A percentile compares a stretch with the other conserved stretches of the same genome.
phyloP scores from a whole-genome alignment of 495 filamentous ascomycete species.

The Trichoderma orchidacearum region DNA sequence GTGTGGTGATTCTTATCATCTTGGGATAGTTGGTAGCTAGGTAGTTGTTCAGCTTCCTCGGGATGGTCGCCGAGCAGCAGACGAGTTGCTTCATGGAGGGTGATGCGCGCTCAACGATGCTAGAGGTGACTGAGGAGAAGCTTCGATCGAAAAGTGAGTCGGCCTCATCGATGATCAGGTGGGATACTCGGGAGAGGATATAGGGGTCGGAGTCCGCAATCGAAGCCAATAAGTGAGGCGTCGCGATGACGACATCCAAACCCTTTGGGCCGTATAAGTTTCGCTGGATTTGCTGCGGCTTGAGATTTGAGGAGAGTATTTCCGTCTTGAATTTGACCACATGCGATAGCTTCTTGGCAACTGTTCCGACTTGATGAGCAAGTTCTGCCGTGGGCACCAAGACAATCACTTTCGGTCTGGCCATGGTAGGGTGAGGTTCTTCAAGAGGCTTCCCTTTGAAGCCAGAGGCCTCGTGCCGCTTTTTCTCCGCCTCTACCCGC shows the following conservation, averaged over 20 bases:
- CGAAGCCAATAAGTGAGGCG: conserved; percentile 74
- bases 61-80: conserved; percentile 93
- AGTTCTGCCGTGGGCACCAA: conserved; percentile 90
- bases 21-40: conserved; percentile 71
- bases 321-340: conserved; percentile 68
- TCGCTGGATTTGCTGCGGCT: conserved; percentile 67
- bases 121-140: conserved; percentile 68
- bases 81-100: conserved; percentile 80
- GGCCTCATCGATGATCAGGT: conserved; percentile 87
- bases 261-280: conserved; percentile 68
- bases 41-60: conserved; percentile 68
- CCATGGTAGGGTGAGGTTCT: conserved; percentile 55
- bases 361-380: conserved; percentile 68
- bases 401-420: conserved; percentile 69
- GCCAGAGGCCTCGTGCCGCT: conserved; percentile 27
- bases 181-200: conserved; percentile 70
- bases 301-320: conserved; percentile 62
- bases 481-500: conserved; percentile 30
- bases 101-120: conserved; percentile 61
- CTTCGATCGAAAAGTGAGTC: conserved; percentile 90
- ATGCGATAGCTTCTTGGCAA: conserved; percentile 73
- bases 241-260: conserved; percentile 76
- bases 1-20: conserved; percentile 74
- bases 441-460: conserved; percentile 42
- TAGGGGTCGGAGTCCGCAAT: conserved; percentile 80